These are phyloP conservation scores for Magnaporthales sp. DNA, from an alignment of 2,329 filamentous ascomycete genomes.

Conservation along the genomic window DNA sequence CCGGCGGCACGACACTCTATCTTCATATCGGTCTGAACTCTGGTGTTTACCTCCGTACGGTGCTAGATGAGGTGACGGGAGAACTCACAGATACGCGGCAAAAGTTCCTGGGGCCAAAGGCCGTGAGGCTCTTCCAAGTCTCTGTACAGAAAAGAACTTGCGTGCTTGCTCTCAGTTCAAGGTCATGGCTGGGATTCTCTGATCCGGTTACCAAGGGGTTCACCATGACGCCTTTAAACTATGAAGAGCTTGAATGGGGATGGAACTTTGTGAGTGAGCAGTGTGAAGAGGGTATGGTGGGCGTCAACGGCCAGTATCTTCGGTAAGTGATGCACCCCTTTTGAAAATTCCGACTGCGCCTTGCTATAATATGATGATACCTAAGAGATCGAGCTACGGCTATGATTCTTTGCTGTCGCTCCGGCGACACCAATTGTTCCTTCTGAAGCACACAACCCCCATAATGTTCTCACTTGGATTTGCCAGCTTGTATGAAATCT, in stretches of 20 bases:
- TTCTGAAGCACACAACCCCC: conserved; percentile 59
- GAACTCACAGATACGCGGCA: conserved; percentile 92
- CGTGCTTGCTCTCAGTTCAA: conserved; percentile 81
- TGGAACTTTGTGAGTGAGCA: conserved; percentile 97
- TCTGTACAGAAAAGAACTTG: conserved; percentile 76
- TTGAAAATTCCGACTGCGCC: conserved; percentile 2
- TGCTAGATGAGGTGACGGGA: conserved; percentile 90
- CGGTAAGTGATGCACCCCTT: conserved; percentile 49
- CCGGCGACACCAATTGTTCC: conserved; percentile 87
- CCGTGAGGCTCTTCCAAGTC: conserved; percentile 86
- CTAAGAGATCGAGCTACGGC: conserved; percentile 47
- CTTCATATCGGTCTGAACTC: conserved; percentile 94
- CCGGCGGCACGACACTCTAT: conserved; percentile 80
- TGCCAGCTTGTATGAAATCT: conserved; percentile 5
- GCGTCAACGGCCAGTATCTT: conserved; percentile 80
- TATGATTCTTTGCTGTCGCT: conserved; percentile 46
- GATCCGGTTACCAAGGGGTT: conserved; percentile 82
- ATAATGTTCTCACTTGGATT: neutral
- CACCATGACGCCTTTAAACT: conserved; percentile 85
- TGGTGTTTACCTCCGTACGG: conserved; percentile 90
- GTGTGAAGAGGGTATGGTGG: conserved; percentile 88
- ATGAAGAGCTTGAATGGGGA: conserved; percentile 80
- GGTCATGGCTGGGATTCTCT: conserved; percentile 93
- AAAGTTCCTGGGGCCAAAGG: conserved; percentile 85
- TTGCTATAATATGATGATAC: conserved; percentile 52